These are phyloP conservation scores for Cladorrhinum sp. DNA, from an alignment of 2,329 filamentous ascomycete genomes.

Conservation along the genomic window DNA sequence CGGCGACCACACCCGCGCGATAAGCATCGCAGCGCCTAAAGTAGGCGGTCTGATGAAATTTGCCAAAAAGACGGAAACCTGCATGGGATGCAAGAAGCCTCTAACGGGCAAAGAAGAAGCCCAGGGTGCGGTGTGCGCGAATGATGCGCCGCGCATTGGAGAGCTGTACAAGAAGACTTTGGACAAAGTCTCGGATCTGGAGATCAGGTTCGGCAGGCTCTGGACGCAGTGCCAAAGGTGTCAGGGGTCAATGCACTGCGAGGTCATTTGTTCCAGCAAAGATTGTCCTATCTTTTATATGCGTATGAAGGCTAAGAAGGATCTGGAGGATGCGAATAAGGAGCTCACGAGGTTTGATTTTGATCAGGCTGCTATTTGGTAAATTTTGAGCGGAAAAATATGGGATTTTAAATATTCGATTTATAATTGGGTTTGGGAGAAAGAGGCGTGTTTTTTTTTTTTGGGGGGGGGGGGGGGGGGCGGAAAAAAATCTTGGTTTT, in stretches of 20 bases:
- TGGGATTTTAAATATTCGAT: background rate
- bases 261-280: conserved; percentile 93
- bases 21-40: conserved; percentile 86
- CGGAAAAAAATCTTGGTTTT: too few relatives aligned
- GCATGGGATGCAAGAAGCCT: conserved; percentile 99
- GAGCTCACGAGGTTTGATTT: conserved; percentile 82
- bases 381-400: background rate
- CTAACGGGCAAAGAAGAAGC: conserved; percentile 75
- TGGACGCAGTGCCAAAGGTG: conserved; percentile 99
- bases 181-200: conserved; percentile 83
- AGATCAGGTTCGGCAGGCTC: conserved; percentile 85
- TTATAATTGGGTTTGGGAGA: too few relatives aligned
- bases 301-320: conserved; percentile 99
- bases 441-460: too few relatives aligned
- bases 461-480: too few relatives aligned
- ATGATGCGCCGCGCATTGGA: conserved; percentile 80
- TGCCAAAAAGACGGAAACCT: conserved; percentile 94
- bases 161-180: conserved; percentile 93
- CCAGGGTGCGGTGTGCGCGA: conserved; percentile 80
- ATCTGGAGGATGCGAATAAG: conserved; percentile 90
- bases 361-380: conserved; percentile 30
- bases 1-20: conserved; percentile 91
- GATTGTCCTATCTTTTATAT: conserved; percentile 99
- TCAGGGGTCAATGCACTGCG: conserved; percentile 96
- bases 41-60: conserved; percentile 98